These are phyloP conservation scores for Austroboletus novae-zelandiae DNA, from an alignment of 1,284 basidiomycete genomes.

Conservation along the genomic window DNA sequence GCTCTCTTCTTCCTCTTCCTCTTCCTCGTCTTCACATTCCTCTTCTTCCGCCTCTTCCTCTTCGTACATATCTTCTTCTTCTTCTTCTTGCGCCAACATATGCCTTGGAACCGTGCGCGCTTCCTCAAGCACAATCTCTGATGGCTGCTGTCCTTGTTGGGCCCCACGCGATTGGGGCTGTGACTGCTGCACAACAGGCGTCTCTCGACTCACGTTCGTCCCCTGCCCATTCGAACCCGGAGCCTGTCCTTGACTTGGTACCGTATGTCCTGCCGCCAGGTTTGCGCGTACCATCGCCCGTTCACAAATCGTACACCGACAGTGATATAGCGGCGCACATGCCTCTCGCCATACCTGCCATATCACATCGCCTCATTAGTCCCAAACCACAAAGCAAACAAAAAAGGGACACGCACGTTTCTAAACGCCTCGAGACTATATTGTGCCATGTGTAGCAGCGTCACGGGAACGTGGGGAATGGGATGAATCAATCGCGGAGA, in stretches of 20 bases:
- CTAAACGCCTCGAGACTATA: conserved; percentile 59
- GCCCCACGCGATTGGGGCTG: conserved; percentile 4
- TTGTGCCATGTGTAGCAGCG: conserved; percentile 55
- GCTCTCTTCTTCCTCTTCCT: conserved; percentile 23
- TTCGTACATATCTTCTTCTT: conserved; percentile 8
- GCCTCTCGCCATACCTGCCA: conserved; percentile 69
- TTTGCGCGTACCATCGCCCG: conserved; percentile 50
- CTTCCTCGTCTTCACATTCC: conserved; percentile 15
- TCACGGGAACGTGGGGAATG: conserved; percentile 67
- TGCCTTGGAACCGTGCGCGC: conserved; percentile 16
- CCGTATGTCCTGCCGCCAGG: conserved; percentile 27
- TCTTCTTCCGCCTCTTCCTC: conserved; percentile 17
- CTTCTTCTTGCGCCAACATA: conserved; percentile 17
- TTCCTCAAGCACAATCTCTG: conserved; percentile 30
- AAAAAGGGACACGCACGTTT: conserved; percentile 41
- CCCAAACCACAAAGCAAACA: conserved; percentile 1
- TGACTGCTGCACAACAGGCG: conserved; percentile 2
- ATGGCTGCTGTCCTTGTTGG: conserved; percentile 10
- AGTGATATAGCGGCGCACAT: conserved; percentile 66
- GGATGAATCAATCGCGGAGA: conserved; percentile 56
- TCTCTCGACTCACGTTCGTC: conserved; percentile 1
- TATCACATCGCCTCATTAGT: conserved; percentile 1
- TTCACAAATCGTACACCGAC: conserved; percentile 67
- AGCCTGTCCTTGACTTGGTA: conserved; percentile 25
- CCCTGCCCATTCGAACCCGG: conserved; percentile 11